Conservation (phyloP, 805 yeast species). For the Blastobotrys chiropterorum region DNA sequence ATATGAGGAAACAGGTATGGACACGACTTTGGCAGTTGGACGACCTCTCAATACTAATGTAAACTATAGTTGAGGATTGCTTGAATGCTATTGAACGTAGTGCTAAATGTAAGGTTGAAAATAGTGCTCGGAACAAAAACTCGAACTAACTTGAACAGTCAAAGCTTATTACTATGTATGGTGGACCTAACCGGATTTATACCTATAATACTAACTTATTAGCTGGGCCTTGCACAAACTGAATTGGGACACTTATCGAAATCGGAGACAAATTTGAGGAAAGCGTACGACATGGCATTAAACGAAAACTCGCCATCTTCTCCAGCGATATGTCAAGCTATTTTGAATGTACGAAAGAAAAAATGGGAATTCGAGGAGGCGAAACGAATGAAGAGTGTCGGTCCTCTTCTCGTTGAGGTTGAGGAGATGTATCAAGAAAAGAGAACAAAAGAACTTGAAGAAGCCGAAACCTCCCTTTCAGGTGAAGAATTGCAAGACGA, state of each 20-base stretch:
- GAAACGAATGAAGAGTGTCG: conserved; percentile 17
- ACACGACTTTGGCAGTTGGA: no score
- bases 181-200: conserved; percentile 1
- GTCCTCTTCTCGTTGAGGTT: conserved; percentile 24
- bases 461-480: conserved; percentile 9
- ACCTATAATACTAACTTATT: background rate
- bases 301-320: conserved; percentile 24
- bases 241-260: conserved; percentile 24
- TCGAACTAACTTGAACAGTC: conserved; percentile 14
- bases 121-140: conserved; percentile 16
- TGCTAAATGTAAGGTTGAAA: background rate
- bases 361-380: conserved; percentile 25
- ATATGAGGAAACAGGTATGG: conserved; percentile 20
- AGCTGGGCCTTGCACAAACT: conserved; percentile 25
- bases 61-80: conserved; percentile 19
- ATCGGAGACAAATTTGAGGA: conserved; percentile 22
- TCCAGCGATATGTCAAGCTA: conserved; percentile 20
- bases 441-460: conserved; percentile 7
- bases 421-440: conserved; percentile 17
- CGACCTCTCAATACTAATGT: no score
- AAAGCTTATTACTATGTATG: conserved; percentile 23
- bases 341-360: conserved; percentile 21
- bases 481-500: conserved; percentile 20
- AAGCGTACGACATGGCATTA: conserved; percentile 28
- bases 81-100: conserved; percentile 21